These are phyloP conservation scores for Plenodomus lindquistii DNA, from an alignment of 2,329 filamentous ascomycete species.

Conservation along the genomic window DNA sequence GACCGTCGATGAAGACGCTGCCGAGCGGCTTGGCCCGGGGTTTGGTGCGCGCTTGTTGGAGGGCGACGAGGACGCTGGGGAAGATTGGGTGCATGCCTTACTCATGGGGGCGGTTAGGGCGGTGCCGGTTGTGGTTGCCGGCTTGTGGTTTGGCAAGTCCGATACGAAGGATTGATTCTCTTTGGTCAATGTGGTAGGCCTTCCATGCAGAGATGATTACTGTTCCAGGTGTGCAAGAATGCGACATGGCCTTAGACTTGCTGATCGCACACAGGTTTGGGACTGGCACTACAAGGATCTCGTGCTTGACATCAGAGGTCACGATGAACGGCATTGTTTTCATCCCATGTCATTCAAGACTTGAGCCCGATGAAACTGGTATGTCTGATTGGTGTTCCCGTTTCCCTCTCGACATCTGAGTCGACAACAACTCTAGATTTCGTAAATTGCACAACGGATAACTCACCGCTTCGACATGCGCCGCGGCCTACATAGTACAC, in stretches of 20 bases:
- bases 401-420: too few relatives aligned
- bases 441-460: too few relatives aligned
- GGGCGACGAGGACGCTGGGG: neutral
- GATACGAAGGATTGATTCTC: neutral
- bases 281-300: neutral
- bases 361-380: too few relatives aligned
- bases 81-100: neutral
- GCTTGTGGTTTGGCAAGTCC: neutral
- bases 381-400: too few relatives aligned
- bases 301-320: neutral
- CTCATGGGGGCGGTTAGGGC: neutral
- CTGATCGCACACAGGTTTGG: too few relatives aligned
- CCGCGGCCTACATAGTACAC: neutral
- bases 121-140: neutral
- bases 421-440: too few relatives aligned
- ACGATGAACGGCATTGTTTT: neutral
- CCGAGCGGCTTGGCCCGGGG: neutral
- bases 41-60: neutral
- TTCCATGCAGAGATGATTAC: neutral
- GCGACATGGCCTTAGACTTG: neutral
- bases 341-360: neutral
- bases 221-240: neutral
- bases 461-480: too few relatives aligned
- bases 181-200: too few relatives aligned
- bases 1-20: neutral